A percentile compares a stretch with the other conserved stretches of the same genome.
phyloP scores from a whole-genome alignment of 108 stramenopile species.

The Epipyxis sp. region DNA sequence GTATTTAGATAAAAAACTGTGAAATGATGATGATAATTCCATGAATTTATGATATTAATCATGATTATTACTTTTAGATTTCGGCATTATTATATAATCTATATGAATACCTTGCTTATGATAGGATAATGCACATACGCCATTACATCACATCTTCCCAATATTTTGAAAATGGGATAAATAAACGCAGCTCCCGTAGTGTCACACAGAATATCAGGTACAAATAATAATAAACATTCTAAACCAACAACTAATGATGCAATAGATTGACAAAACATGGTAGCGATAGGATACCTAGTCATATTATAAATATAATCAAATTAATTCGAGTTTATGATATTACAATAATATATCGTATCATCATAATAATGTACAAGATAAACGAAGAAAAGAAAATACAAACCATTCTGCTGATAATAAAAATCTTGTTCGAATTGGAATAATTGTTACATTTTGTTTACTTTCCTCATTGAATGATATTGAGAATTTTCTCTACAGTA shows the following conservation, averaged over 20 bases:
- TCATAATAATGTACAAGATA: too few relatives aligned
- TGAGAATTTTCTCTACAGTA: constrained; percentile 27
- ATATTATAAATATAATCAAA: too few relatives aligned
- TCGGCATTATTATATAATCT: too few relatives aligned
- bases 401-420: constrained; percentile 41
- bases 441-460: constrained; percentile 48
- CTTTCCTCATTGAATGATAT: constrained; percentile 33
- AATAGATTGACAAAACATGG: constrained; percentile 77
- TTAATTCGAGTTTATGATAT: too few relatives aligned
- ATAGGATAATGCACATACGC: constrained; percentile 98
- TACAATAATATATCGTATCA: too few relatives aligned
- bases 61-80: too few relatives aligned
- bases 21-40: too few relatives aligned
- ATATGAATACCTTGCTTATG: too few relatives aligned
- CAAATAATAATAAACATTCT: constrained; percentile 55
- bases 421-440: constrained; percentile 22
- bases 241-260: constrained; percentile 73
- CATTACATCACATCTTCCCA: constrained; percentile 62
- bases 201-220: constrained; percentile 82
- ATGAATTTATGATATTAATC: too few relatives aligned
- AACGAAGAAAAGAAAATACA: too few relatives aligned
- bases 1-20: too few relatives aligned
- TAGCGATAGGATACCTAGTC: constrained; percentile 70
- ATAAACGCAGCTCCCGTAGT: constrained; percentile 95
- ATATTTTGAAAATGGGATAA: constrained; percentile 67